Evolutionary conservation across 768 basidiomycete species (phyloP).

Genomic region (Russula abietina): DNA sequence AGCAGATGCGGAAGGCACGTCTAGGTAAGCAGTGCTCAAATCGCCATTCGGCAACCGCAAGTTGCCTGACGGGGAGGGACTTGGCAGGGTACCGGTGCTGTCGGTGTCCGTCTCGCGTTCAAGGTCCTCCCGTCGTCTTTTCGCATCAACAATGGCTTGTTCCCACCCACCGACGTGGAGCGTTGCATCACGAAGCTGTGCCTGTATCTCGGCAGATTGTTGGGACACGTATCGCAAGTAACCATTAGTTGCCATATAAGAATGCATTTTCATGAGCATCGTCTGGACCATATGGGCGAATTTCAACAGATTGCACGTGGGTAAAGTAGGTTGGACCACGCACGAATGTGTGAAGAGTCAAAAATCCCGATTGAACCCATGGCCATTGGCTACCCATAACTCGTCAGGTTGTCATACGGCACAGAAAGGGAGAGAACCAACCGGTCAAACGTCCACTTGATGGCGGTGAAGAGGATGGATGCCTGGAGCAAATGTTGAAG

Average conservation of each 20-base stretch:
- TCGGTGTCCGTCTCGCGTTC: slow-evolving; percentile 33
- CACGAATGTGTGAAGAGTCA: slow-evolving; percentile 81
- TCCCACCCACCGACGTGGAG: slow-evolving; percentile 61
- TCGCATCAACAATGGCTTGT: slow-evolving; percentile 49
- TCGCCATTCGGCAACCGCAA: slow-evolving; percentile 40
- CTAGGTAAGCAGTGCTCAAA: slow-evolving; percentile 46
- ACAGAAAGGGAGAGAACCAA: slow-evolving; percentile 24
- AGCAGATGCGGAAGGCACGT: slow-evolving; percentile 44
- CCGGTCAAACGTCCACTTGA: slow-evolving; percentile 91
- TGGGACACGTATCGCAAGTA: slow-evolving; percentile 55
- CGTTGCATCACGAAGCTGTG: slow-evolving; percentile 43
- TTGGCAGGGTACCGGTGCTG: slow-evolving; percentile 9
- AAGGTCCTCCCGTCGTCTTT: slow-evolving; percentile 37
- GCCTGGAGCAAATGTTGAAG: slow-evolving; percentile 83
- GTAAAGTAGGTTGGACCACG: slow-evolving; percentile 24
- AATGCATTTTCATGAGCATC: slow-evolving; percentile 96
- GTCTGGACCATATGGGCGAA: slow-evolving; percentile 36
- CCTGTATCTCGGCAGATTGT: slow-evolving; percentile 41
- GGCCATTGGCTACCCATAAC: slow-evolving; percentile 71
- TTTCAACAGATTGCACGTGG: neutral
- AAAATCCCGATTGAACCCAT: slow-evolving; percentile 93
- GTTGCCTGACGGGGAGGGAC: slow-evolving; percentile 33
- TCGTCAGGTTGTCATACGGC: neutral
- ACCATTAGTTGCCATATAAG: slow-evolving; percentile 85
- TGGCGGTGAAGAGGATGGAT: slow-evolving; percentile 57